Evolutionary conservation across 116 monocot species (phyloP).

Genomic region (Phalaenopsis hybrid): DNA sequence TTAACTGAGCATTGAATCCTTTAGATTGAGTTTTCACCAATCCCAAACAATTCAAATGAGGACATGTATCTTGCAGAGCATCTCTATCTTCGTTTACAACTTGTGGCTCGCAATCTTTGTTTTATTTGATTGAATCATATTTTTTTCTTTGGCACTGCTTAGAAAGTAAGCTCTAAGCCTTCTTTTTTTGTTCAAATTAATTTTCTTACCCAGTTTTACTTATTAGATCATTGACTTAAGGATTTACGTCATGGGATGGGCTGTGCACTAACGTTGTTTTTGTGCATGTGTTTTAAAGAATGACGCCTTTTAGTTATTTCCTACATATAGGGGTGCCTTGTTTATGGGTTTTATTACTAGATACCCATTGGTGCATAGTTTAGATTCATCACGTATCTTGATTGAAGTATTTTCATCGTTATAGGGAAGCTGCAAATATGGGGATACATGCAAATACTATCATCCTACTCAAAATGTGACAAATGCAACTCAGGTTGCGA

Average conservation of each 20-base stretch:
- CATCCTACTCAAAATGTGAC: conserved; percentile 50
- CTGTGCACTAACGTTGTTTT: no score
- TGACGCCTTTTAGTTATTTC: neutral
- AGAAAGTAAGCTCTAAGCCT: neutral
- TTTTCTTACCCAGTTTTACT: neutral
- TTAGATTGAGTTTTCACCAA: neutral
- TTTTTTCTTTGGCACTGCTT: neutral
- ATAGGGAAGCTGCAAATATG: conserved; percentile 73
- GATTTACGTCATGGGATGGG: no score
- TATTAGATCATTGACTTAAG: no score
- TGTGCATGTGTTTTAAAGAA: neutral
- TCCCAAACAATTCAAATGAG: neutral
- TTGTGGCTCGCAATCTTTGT: neutral
- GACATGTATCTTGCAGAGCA: neutral
- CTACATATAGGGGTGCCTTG: neutral
- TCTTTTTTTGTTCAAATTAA: neutral
- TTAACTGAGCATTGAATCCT: neutral
- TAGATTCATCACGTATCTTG: neutral
- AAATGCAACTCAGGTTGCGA: conserved; percentile 5
- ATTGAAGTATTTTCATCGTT: neutral
- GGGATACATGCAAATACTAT: conserved; percentile 71
- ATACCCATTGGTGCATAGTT: neutral
- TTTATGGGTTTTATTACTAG: neutral
- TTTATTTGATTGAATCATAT: neutral
- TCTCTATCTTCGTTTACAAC: neutral